phyloP scores from a whole-genome alignment of 495 filamentous ascomycete species.

The Neurospora pannonica region DNA sequence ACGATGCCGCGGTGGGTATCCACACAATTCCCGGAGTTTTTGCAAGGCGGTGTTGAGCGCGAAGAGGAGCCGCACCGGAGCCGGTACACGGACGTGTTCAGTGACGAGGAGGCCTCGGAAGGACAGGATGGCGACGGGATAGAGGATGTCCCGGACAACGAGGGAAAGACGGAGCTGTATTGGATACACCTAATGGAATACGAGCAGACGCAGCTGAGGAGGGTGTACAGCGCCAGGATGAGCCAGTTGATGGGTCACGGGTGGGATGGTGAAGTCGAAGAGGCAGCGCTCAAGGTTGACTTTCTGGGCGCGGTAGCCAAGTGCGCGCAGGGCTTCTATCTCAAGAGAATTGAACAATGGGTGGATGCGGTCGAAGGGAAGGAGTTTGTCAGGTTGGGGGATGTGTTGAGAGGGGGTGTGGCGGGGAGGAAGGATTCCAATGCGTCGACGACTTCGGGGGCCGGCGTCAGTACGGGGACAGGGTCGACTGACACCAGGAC shows the following conservation, averaged over 20 bases:
- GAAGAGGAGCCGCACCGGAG: constrained; percentile 21
- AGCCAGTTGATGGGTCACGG: constrained; percentile 8
- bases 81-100: constrained; percentile 20
- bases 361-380: constrained; percentile 16
- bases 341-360: constrained; percentile 21
- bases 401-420: constrained; percentile 17
- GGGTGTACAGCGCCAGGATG: constrained; percentile 22
- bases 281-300: constrained; percentile 17
- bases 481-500: background rate
- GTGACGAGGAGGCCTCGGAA: constrained; percentile 4
- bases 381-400: constrained; percentile 16
- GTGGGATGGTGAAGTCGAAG: constrained; percentile 15
- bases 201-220: constrained; percentile 24
- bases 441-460: background rate
- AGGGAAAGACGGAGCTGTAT: constrained; percentile 26
- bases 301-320: constrained; percentile 12
- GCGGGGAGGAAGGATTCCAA: background rate
- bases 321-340: constrained; percentile 16
- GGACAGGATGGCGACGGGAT: constrained; percentile 3
- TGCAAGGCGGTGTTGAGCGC: constrained; percentile 17
- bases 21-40: constrained; percentile 35
- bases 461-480: background rate
- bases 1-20: constrained; percentile 39
- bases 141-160: constrained; percentile 19
- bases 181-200: constrained; percentile 31